Conservation (phyloP, 805 yeast species). For the Hanseniaspora mollemarum region DNA sequence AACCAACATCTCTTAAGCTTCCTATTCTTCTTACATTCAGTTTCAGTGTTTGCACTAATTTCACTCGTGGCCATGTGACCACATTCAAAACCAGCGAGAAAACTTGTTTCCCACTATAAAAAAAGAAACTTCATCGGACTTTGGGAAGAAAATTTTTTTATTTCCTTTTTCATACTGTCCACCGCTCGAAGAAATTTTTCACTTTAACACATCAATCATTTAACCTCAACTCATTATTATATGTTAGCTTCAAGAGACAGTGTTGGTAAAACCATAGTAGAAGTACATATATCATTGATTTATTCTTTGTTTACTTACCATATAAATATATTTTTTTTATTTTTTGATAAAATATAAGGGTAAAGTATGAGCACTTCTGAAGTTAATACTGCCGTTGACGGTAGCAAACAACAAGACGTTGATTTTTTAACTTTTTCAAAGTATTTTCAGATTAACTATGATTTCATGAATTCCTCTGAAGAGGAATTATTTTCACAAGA, state of each 20-base stretch:
- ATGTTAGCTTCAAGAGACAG: neutral
- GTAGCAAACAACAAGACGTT: neutral
- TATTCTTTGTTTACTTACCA: no score
- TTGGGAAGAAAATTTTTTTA: neutral
- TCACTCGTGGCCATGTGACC: neutral
- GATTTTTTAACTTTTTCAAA: constrained; percentile 55
- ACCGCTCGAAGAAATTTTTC: neutral
- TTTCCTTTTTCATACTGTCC: neutral
- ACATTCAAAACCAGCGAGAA: neutral
- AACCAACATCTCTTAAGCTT: no score
- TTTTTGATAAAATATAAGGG: neutral
- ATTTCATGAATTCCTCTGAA: constrained; percentile 35
- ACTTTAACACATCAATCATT: neutral
- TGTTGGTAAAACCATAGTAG: neutral
- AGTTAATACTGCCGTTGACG: neutral
- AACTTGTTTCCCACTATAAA: neutral
- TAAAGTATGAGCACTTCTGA: constrained; percentile 7
- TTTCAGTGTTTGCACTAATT: neutral
- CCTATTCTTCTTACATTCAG: neutral
- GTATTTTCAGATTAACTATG: constrained; percentile 59
- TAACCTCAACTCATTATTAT: no score
- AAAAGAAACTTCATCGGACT: no score
- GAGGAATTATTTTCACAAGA: constrained; percentile 29
- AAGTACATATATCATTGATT: no score
- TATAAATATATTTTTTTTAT: neutral